phyloP scores from a whole-genome alignment of 2,329 filamentous ascomycete genomes.

The Fusarium sp. region DNA sequence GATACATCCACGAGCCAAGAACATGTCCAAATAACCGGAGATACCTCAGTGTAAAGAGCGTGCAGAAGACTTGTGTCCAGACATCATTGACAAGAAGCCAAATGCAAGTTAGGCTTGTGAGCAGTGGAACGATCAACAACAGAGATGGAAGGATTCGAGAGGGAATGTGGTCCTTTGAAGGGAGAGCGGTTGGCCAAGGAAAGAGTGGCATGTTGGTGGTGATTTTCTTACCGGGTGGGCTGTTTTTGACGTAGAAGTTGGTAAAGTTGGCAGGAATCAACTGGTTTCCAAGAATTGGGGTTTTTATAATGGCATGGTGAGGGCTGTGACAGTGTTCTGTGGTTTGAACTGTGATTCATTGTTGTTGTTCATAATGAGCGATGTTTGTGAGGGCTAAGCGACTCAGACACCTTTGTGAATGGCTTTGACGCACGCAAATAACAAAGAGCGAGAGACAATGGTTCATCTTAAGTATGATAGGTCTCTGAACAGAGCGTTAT shows the following conservation, averaged over 20 bases:
- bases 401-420: not conserved
- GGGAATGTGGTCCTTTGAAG: not conserved
- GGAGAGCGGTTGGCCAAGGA: not conserved
- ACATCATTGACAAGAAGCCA: slow-evolving; percentile 27
- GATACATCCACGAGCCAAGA: slow-evolving; percentile 52
- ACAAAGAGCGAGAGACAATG: too few species aligned
- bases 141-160: slow-evolving; percentile 5
- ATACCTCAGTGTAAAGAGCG: slow-evolving; percentile 53
- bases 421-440: too few species aligned
- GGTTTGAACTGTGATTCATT: not conserved
- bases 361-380: rapidly evolving
- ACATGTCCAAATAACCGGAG: slow-evolving; percentile 55
- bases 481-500: too few species aligned
- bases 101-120: not conserved
- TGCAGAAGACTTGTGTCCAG: slow-evolving; percentile 33
- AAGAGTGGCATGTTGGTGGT: not conserved
- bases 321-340: not conserved
- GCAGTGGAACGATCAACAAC: not conserved
- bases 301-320: not conserved
- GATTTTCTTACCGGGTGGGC: not conserved
- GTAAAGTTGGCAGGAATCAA: not conserved
- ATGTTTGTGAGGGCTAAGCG: not conserved
- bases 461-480: too few species aligned
- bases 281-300: not conserved
- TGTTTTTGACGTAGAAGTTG: not conserved